Conservation (phyloP, 805 yeast genomes). For the Metschnikowia orientalis region DNA sequence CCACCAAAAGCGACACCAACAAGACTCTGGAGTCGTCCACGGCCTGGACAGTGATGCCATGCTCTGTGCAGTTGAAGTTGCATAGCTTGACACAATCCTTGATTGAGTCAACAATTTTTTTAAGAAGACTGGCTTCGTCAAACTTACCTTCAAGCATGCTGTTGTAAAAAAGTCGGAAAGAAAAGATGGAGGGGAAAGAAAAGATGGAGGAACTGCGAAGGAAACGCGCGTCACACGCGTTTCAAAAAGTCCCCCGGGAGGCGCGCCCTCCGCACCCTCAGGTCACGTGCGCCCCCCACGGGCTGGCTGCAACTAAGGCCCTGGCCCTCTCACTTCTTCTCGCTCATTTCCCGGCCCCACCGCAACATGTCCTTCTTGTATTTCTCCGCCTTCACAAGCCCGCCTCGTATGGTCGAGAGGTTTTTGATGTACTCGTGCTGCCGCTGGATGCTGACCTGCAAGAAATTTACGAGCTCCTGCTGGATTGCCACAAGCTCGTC, state of each 20-base stretch:
- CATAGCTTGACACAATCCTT: constrained; percentile 93
- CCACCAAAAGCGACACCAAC: constrained; percentile 81
- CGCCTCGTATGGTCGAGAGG: constrained; percentile 66
- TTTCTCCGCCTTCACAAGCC: constrained; percentile 73
- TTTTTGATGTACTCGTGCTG: constrained; percentile 82
- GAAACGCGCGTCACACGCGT: no score
- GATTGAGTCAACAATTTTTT: constrained; percentile 89
- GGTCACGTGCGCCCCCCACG: neutral
- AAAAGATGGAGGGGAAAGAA: constrained; percentile 1
- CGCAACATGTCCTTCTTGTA: constrained; percentile 62
- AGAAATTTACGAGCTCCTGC: constrained; percentile 40
- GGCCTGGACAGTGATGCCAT: constrained; percentile 94
- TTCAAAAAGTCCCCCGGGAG: no score
- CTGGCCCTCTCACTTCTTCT: constrained; percentile 19
- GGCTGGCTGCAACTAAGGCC: neutral
- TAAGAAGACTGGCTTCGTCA: constrained; percentile 85
- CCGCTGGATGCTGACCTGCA: constrained; percentile 44
- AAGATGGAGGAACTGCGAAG: constrained; percentile 1
- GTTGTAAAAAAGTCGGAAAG: neutral
- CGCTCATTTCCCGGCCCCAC: constrained; percentile 88
- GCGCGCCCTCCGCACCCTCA: no score
- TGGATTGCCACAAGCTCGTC: constrained; percentile 55
- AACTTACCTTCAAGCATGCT: constrained; percentile 95
- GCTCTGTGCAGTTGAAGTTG: constrained; percentile 94
- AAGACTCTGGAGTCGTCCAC: constrained; percentile 96